A percentile compares a stretch with the other conserved stretches of the same genome.
phyloP scores from a whole-genome alignment of 108 stramenopile species.

The Stephanodiscus triporus region DNA sequence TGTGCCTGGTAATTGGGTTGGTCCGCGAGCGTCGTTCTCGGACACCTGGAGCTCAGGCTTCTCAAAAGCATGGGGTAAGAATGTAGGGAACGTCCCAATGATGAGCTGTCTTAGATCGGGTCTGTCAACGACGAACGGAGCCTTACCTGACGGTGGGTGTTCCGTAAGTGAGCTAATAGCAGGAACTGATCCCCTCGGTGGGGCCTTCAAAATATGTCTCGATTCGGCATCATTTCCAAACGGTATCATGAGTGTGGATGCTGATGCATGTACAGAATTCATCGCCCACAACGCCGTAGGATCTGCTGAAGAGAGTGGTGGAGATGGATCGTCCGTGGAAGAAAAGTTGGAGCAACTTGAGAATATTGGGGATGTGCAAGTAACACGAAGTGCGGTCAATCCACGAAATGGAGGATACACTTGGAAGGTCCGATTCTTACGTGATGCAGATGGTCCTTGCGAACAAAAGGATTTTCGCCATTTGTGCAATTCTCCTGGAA shows the following conservation, averaged over 20 bases:
- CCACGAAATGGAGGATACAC: conserved; percentile 80
- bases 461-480: conserved; percentile 60
- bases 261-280: conserved; percentile 53
- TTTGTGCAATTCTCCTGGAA: conserved; percentile 79
- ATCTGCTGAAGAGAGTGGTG: conserved; percentile 64
- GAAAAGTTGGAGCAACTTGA: conserved; percentile 77
- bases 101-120: conserved; percentile 62
- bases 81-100: conserved; percentile 69
- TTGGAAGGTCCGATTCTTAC: conserved; percentile 78
- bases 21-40: conserved; percentile 43
- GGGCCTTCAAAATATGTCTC: conserved; percentile 71
- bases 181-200: conserved; percentile 78
- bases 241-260: conserved; percentile 59
- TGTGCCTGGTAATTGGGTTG: conserved; percentile 80
- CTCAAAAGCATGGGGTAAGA: conserved; percentile 87
- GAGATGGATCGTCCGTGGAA: conserved; percentile 79
- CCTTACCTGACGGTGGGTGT: conserved; percentile 64
- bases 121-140: conserved; percentile 67
- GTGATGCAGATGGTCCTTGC: conserved; percentile 71
- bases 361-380: conserved; percentile 83
- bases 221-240: conserved; percentile 54
- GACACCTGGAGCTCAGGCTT: conserved; percentile 82
- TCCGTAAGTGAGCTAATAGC: conserved; percentile 55
- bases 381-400: conserved; percentile 69
- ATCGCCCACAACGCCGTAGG: conserved; percentile 81